phyloP scores from a whole-genome alignment of 768 basidiomycete genomes.

The Termitomyces sp. region DNA sequence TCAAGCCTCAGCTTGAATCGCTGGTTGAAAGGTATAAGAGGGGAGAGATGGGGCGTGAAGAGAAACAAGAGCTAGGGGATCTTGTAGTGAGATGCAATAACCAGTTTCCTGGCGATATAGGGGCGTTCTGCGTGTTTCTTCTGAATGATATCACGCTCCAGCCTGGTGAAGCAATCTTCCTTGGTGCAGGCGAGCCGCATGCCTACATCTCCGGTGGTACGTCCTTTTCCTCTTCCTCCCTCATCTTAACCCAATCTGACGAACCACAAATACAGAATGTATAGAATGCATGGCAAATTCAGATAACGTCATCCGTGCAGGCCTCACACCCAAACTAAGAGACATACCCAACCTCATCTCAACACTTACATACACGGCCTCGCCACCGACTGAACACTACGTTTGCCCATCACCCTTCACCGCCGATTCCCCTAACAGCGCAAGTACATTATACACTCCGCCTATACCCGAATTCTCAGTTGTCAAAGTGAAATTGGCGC shows the following conservation, averaged over 20 bases:
- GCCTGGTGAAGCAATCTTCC: constrained; percentile 88
- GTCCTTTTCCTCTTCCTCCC: constrained; percentile 12
- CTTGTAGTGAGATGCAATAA: constrained; percentile 56
- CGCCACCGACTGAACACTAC: constrained; percentile 61
- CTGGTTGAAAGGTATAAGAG: constrained; percentile 61
- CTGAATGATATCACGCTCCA: constrained; percentile 80
- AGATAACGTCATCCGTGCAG: constrained; percentile 98
- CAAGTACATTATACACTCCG: constrained; percentile 70
- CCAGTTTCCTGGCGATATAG: constrained; percentile 91
- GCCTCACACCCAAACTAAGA: constrained; percentile 92
- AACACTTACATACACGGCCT: constrained; percentile 80
- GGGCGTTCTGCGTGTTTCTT: constrained; percentile 46
- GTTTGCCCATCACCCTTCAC: constrained; percentile 54
- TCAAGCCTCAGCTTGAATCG: constrained; percentile 47
- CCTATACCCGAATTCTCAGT: constrained; percentile 94
- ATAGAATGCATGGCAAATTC: constrained; percentile 99
- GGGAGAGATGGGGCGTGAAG: constrained; percentile 30
- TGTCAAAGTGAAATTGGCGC: constrained; percentile 47
- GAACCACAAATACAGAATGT: constrained; percentile 33
- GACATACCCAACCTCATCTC: constrained; percentile 88
- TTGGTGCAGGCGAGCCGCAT: constrained; percentile 95
- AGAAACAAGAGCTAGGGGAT: constrained; percentile 41
- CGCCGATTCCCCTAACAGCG: constrained; percentile 14
- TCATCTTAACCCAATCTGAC: not conserved
- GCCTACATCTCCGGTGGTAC: constrained; percentile 92